phyloP scores from a whole-genome alignment of 768 basidiomycete species.

The Crassisporium funariophilum region DNA sequence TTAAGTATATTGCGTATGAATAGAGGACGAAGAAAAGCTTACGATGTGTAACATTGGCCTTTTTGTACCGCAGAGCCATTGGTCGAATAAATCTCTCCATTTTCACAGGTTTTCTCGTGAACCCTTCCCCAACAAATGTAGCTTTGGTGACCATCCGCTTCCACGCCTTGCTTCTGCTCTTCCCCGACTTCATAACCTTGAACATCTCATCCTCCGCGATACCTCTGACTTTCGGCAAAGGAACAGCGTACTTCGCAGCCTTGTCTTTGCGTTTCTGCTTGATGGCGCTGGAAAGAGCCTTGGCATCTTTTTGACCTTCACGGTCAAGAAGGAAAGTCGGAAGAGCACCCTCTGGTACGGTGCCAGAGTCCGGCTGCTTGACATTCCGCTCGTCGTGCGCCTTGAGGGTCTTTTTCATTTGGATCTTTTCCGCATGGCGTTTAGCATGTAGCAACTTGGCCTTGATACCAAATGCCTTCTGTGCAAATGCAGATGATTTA shows the following conservation, averaged over 20 bases:
- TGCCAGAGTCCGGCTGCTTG: slow-evolving; percentile 86
- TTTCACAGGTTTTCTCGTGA: slow-evolving; percentile 98
- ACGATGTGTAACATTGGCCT: slow-evolving; percentile 99
- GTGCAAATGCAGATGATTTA: slow-evolving; percentile 78
- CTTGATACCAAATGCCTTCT: slow-evolving; percentile 95
- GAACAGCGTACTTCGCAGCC: slow-evolving; percentile 97
- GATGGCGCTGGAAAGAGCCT: slow-evolving; percentile 92
- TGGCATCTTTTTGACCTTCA: slow-evolving; percentile 98
- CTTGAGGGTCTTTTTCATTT: slow-evolving; percentile 99
- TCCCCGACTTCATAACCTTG: slow-evolving; percentile 98
- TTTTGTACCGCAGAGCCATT: slow-evolving; percentile 97
- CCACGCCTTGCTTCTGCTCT: slow-evolving; percentile 95
- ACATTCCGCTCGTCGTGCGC: slow-evolving; percentile 99
- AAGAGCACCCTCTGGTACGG: slow-evolving; percentile 86
- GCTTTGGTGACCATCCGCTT: slow-evolving; percentile 99
- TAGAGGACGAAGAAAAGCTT: slow-evolving; percentile 24
- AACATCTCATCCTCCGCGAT: slow-evolving; percentile 99
- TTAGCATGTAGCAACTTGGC: slow-evolving; percentile 98
- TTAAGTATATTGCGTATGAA: slow-evolving; percentile 2
- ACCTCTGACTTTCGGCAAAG: slow-evolving; percentile 93
- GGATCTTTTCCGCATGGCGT: slow-evolving; percentile 96
- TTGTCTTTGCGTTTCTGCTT: slow-evolving; percentile 99
- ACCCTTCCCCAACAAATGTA: slow-evolving; percentile 97
- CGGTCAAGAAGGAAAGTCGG: slow-evolving; percentile 96
- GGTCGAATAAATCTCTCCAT: slow-evolving; percentile 98